Base-by-base conservation (phyloP, 176 grass and related monocot genomes). In the maize (Zea mays) region DNA sequence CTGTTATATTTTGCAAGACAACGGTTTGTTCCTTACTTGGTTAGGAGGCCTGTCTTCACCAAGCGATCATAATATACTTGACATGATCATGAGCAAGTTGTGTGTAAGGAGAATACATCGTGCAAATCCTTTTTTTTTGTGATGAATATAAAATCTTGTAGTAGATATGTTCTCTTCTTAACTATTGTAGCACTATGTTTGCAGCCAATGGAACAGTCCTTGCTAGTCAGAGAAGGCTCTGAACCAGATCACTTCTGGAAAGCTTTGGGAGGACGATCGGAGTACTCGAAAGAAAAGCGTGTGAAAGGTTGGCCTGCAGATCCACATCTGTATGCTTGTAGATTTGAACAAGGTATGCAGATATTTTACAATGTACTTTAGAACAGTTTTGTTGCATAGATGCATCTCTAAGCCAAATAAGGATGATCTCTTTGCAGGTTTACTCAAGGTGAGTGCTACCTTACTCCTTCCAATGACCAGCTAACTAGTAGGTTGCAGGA, bases 1-100 rank as follows among this genome's bases (percentile, higher is more conserved):
- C n/a, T 91, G 89, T 65, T 95, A 95, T 76, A 95, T 95, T 79
- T 84, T 95, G 85, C 89, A 91, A 85, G 86, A 89, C 35, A 75
- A 78, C n/a, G 69, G 58, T 48, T 87, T 82, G 72, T 85, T 87
- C 66, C 85, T 89, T 61, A 87, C 89, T 20, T 95, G 92, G 92
- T 60, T 81, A 21, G 92, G 92, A 63, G 68, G 77, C 71, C 86
- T 85, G 71, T 91, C 92, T 69, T 89, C 77, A 40, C 69, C 80
- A 70, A 81, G 40, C 14, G 86, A 95, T 70, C 89, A 95, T 71
- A 71, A 75, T 77, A 42, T 95, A 55, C 86, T 89, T 48, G 86
- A 95, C 50, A 77, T 63, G 62, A 91, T 91, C 81, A 79, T 95
- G 58, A 75, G 73, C 60, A 82, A 85, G 52, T 74, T 95, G 56